A percentile compares a stretch with the other conserved stretches of the same genome.
Evolutionary conservation across 1,284 basidiomycete genomes (phyloP).

Genomic region (Chalciporus sp.): DNA sequence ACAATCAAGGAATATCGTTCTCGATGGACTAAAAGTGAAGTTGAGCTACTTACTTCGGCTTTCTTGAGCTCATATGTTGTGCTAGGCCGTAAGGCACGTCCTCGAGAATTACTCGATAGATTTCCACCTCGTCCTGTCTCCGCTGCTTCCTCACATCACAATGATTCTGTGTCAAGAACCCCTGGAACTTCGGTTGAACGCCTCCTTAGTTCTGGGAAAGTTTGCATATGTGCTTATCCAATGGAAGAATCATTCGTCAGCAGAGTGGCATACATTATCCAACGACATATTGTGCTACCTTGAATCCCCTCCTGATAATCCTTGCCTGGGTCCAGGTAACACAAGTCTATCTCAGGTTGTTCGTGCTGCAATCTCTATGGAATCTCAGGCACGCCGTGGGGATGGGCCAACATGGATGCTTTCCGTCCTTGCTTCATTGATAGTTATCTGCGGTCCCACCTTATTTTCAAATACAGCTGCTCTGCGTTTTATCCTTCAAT

Average conservation of each 20-base stretch:
- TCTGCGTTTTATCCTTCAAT: conserved; percentile 43
- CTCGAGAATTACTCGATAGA: conserved; percentile 34
- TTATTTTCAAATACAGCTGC: conserved; percentile 44
- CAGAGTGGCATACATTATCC: conserved; percentile 16
- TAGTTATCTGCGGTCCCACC: conserved; percentile 47
- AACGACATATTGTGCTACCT: conserved; percentile 33
- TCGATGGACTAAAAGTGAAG: conserved; percentile 49
- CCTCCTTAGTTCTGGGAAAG: conserved; percentile 43
- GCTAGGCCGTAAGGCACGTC: conserved; percentile 45
- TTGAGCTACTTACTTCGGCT: not conserved
- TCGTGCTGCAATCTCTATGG: conserved; percentile 27
- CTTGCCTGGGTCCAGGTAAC: not conserved
- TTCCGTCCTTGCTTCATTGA: conserved; percentile 46
- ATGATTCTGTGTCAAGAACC: conserved; percentile 37
- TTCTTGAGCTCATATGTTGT: conserved; percentile 4
- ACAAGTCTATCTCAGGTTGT: conserved; percentile 20
- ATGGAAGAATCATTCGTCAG: conserved; percentile 11
- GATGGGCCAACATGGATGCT: conserved; percentile 39
- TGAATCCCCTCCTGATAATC: conserved; percentile 23
- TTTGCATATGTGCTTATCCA: conserved; percentile 38
- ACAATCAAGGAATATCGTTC: conserved; percentile 4
- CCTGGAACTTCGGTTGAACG: conserved; percentile 38
- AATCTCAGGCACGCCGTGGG: conserved; percentile 25
- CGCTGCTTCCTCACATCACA: conserved; percentile 43
- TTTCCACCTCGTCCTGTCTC: conserved; percentile 37